A percentile compares a stretch with the other conserved stretches of the same genome.
Evolutionary conservation across 202 grass and related monocot genomes (phyloP).

Genomic region (Dendrocalamus latiflorus): DNA sequence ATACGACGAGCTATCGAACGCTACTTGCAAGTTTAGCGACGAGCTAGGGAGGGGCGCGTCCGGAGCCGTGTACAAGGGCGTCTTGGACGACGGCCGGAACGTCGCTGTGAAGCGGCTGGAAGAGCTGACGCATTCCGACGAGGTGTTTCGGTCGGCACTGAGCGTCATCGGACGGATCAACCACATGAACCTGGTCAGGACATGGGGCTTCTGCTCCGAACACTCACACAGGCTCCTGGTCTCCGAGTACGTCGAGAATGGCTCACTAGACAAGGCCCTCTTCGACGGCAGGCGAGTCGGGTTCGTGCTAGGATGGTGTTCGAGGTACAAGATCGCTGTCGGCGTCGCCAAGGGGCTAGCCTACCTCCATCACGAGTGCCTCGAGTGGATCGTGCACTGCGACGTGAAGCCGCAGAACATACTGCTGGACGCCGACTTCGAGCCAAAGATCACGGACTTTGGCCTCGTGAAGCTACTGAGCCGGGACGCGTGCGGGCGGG

Average conservation of each 20-base stretch:
- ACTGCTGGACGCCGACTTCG: constrained; percentile 38
- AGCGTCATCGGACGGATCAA: constrained; percentile 55
- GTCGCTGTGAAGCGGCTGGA: constrained; percentile 49
- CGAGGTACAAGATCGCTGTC: constrained; percentile 36
- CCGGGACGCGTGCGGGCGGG: neutral
- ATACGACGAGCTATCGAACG: constrained; percentile 49
- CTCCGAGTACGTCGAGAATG: constrained; percentile 48
- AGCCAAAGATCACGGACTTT: constrained; percentile 58
- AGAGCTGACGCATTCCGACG: constrained; percentile 38
- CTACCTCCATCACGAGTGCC: constrained; percentile 58
- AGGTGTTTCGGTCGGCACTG: constrained; percentile 53
- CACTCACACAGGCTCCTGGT: constrained; percentile 39
- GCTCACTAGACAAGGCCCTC: constrained; percentile 47
- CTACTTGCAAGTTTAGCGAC: constrained; percentile 36
- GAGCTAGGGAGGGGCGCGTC: constrained; percentile 36
- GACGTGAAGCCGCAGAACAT: constrained; percentile 92
- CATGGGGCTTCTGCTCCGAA: constrained; percentile 57
- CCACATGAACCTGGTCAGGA: constrained; percentile 68
- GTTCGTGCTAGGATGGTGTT: constrained; percentile 9
- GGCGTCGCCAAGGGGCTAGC: constrained; percentile 44
- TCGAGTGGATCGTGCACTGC: constrained; percentile 65
- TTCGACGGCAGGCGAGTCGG: neutral
- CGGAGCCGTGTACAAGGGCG: constrained; percentile 57
- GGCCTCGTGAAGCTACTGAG: constrained; percentile 48
- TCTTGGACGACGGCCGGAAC: constrained; percentile 37